phyloP scores from a whole-genome alignment of 345 rosid genomes.

The Ceriops tagal region DNA sequence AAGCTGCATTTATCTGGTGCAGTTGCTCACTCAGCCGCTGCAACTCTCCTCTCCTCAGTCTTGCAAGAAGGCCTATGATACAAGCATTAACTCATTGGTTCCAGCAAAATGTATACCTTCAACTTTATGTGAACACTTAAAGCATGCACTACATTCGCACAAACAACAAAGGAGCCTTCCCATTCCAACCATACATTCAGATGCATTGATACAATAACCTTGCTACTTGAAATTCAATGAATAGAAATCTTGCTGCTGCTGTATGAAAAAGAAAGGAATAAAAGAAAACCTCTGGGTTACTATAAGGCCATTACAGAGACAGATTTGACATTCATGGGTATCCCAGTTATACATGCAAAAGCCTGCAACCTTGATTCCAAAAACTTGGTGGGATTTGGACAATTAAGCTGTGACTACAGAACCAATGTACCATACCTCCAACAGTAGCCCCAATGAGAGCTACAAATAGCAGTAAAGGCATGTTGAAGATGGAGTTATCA shows the following conservation, averaged over 20 bases:
- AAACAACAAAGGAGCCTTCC: not conserved
- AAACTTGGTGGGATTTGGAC: not conserved
- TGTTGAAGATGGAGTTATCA: constrained; percentile 56
- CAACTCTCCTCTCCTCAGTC: constrained; percentile 74
- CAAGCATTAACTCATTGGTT: constrained; percentile 3
- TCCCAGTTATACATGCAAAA: not conserved
- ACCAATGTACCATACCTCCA: constrained; percentile 52
- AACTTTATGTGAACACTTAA: not conserved
- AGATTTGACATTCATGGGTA: too few relatives aligned
- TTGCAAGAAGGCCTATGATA: constrained; percentile 72
- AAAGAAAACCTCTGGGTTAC: too few relatives aligned
- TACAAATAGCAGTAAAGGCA: constrained; percentile 73
- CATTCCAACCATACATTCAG: too few relatives aligned
- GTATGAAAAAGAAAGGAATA: too few relatives aligned
- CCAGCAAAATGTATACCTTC: not conserved
- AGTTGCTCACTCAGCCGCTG: constrained; percentile 66
- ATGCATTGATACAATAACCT: too few relatives aligned
- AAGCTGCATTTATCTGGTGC: constrained; percentile 85
- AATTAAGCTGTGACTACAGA: not conserved
- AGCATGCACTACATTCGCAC: not conserved
- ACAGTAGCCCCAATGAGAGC: constrained; percentile 91
- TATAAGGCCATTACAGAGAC: too few relatives aligned
- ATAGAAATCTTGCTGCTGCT: too few relatives aligned
- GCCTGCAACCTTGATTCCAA: not conserved
- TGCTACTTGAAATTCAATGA: too few relatives aligned